Percentiles rank a stretch among this genome's conserved stretches.
phyloP scores from a whole-genome alignment of 78 protist genomes.

The Creolimax fragrantissima region DNA sequence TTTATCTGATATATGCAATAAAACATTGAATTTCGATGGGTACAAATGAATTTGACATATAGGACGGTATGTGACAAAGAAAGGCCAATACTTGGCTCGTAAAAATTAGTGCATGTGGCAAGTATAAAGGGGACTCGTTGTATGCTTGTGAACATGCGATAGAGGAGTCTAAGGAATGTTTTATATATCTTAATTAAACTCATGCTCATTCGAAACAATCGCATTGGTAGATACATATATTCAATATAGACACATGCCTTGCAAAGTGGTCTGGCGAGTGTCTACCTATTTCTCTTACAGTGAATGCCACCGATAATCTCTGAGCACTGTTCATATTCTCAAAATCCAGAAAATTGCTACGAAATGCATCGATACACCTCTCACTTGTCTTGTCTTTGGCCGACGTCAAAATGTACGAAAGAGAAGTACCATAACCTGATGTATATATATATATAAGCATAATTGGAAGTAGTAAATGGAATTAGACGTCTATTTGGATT shows the following conservation, averaged over 20 bases:
- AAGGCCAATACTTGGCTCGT: neutral
- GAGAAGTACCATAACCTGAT: neutral
- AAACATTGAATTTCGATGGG: too few relatives aligned
- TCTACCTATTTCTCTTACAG: neutral
- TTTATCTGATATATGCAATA: too few relatives aligned
- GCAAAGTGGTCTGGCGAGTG: neutral
- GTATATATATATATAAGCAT: neutral
- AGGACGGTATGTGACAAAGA: neutral
- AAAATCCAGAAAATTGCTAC: neutral
- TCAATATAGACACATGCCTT: neutral
- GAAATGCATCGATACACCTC: neutral
- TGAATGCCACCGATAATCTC: neutral
- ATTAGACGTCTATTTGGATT: too few relatives aligned
- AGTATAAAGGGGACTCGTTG: neutral
- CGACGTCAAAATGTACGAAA: neutral
- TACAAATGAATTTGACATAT: neutral
- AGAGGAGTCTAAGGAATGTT: too few relatives aligned
- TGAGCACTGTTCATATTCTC: neutral
- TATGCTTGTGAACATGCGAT: too few relatives aligned
- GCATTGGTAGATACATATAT: too few relatives aligned
- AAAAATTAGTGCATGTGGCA: neutral
- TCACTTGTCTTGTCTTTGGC: neutral
- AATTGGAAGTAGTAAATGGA: neutral
- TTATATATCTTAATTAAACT: too few relatives aligned
- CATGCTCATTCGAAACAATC: too few relatives aligned